A percentile compares a stretch with the other conserved stretches of the same genome.
Conservation (phyloP, 257 asterid species). For the Solanum chiquidenum region DNA sequence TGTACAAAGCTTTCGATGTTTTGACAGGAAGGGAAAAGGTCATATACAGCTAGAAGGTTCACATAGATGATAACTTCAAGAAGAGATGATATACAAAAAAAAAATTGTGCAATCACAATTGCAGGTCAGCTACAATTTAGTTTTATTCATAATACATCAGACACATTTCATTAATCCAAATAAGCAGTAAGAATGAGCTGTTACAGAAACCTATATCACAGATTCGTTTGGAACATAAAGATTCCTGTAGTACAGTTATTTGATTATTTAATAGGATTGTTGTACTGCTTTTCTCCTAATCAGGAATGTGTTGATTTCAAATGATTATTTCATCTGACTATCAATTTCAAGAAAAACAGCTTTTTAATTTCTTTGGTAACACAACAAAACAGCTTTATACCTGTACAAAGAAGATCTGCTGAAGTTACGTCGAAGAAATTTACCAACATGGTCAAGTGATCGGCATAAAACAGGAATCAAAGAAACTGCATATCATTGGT, state of each 20-base stretch:
- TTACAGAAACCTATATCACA: background rate
- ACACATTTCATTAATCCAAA: background rate
- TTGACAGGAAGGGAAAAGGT: background rate
- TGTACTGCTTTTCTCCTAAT: background rate
- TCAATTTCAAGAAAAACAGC: background rate
- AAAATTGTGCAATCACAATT: background rate
- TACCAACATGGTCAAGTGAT: conserved; percentile 68
- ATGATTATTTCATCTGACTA: background rate
- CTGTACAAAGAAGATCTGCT: conserved; percentile 79
- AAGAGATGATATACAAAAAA: background rate
- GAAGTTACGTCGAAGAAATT: conserved; percentile 81
- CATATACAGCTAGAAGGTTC: background rate
- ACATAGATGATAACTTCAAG: background rate
- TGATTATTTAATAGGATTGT: background rate
- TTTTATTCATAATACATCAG: background rate
- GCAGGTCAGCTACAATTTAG: background rate
- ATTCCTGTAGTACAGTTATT: background rate
- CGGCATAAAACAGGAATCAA: conserved; percentile 76
- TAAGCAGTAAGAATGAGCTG: background rate
- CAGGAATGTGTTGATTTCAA: background rate
- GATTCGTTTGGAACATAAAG: background rate
- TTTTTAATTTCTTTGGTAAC: background rate
- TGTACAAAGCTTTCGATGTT: background rate
- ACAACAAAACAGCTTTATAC: conserved; percentile 13
- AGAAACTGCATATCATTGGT: conserved; percentile 53